Evolutionary conservation across 2,329 filamentous ascomycete genomes (phyloP).

Genomic region (Fusarium pseudoanthophilum): DNA sequence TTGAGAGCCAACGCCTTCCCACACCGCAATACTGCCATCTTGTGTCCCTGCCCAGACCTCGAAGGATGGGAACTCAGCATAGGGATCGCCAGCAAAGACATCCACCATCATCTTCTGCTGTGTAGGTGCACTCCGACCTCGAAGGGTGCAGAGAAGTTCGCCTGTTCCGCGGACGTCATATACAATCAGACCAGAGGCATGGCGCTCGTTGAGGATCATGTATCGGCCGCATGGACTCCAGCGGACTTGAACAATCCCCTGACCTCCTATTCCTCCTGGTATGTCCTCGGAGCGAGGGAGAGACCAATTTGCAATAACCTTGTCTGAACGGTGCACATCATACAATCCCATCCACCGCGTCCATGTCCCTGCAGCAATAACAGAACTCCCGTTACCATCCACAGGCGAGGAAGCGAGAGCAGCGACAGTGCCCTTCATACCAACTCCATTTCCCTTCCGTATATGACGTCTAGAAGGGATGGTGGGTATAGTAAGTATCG

Average conservation of each 20-base stretch:
- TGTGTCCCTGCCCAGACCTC: conserved; percentile 72
- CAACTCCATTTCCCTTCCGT: conserved; percentile 69
- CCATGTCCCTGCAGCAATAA: conserved; percentile 72
- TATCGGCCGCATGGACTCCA: conserved; percentile 74
- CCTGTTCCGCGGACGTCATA: conserved; percentile 72
- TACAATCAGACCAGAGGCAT: conserved; percentile 64
- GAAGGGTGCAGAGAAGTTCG: conserved; percentile 64
- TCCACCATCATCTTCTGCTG: conserved; percentile 69
- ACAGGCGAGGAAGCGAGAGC: conserved; percentile 61
- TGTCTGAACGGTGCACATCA: conserved; percentile 65
- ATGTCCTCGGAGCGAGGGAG: conserved; percentile 69
- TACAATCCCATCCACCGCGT: conserved; percentile 72
- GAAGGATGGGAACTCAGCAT: conserved; percentile 54
- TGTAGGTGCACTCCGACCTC: conserved; percentile 60
- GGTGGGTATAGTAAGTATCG: conserved; percentile 65
- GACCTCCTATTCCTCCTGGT: conserved; percentile 68
- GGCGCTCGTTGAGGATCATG: conserved; percentile 70
- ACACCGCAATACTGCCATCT: conserved; percentile 66
- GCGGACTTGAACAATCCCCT: conserved; percentile 69
- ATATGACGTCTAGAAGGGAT: conserved; percentile 70
- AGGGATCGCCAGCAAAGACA: conserved; percentile 58
- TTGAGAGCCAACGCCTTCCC: conserved; percentile 64
- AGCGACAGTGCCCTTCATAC: conserved; percentile 71
- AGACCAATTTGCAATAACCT: conserved; percentile 68
- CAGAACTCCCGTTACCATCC: conserved; percentile 46